phyloP scores from a whole-genome alignment of 2,329 filamentous ascomycete species.

The Fusarium palustre region DNA sequence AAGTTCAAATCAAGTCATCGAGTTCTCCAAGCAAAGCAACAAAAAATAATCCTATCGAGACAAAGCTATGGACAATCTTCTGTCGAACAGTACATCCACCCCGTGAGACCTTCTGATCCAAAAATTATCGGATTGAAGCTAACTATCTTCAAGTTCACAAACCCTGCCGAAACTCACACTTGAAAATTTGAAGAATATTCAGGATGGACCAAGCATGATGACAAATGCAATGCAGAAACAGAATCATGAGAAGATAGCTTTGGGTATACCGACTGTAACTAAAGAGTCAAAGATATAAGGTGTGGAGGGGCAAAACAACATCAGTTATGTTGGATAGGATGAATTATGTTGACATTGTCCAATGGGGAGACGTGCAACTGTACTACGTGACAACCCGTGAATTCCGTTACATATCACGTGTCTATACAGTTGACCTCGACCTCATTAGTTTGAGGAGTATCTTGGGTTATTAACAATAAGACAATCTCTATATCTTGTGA shows the following conservation, averaged over 20 bases:
- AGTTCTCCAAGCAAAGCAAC: accelerated
- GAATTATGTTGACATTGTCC: neutral
- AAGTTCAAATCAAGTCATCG: neutral
- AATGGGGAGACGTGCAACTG: too few species aligned
- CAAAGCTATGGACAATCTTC: neutral
- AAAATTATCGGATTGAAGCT: accelerated
- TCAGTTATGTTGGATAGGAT: too few species aligned
- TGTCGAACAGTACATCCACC: neutral
- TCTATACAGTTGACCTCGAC: too few species aligned
- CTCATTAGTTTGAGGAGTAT: too few species aligned
- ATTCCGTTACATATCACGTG: too few species aligned
- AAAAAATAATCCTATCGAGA: neutral
- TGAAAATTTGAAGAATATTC: accelerated
- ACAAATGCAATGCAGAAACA: neutral
- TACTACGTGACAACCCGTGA: too few species aligned
- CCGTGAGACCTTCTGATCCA: accelerated
- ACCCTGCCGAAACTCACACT: neutral
- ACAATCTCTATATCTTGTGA: too few species aligned
- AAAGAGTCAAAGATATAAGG: neutral
- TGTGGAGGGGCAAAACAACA: neutral
- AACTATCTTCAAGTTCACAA: neutral
- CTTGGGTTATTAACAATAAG: too few species aligned
- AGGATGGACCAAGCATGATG: neutral
- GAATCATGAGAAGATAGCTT: neutral
- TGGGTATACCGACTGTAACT: neutral